phyloP scores from a whole-genome alignment of 352 stramenopile genomes.

The Bremia lactucae region DNA sequence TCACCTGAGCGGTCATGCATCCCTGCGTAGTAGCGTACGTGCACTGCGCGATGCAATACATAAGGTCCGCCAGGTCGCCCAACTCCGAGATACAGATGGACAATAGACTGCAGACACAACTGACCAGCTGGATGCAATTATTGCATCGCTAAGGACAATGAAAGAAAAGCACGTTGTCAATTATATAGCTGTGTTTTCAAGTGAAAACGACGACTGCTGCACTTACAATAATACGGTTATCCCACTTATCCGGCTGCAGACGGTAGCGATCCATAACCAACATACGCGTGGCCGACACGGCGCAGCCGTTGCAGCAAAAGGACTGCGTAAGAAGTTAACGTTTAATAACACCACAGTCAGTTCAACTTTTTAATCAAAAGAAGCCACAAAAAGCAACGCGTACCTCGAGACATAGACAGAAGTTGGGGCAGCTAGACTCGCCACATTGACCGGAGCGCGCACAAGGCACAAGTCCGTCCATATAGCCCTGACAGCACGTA shows the following conservation, averaged over 20 bases:
- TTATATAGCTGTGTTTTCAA: not conserved
- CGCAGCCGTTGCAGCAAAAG: constrained; percentile 82
- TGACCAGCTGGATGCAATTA: constrained; percentile 85
- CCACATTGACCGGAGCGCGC: constrained; percentile 73
- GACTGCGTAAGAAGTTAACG: constrained; percentile 20
- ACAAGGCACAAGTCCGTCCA: constrained; percentile 85
- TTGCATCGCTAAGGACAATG: constrained; percentile 63
- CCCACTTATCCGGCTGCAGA: constrained; percentile 87
- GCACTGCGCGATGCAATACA: constrained; percentile 86
- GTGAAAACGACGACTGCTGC: not conserved
- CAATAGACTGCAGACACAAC: constrained; percentile 66
- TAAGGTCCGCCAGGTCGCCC: constrained; percentile 58
- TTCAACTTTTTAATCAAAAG: not conserved
- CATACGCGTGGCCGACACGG: constrained; percentile 83
- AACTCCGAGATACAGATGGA: constrained; percentile 61
- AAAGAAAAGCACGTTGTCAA: constrained; percentile 2
- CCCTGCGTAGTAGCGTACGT: constrained; percentile 87
- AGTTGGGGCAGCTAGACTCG: constrained; percentile 78
- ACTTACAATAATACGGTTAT: constrained; percentile 88
- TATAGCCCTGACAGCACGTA: constrained; percentile 89
- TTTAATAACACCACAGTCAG: not conserved
- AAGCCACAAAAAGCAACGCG: no score
- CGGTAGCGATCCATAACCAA: constrained; percentile 87
- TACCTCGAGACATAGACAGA: constrained; percentile 88
- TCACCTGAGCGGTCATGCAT: constrained; percentile 91